Percentiles rank a stretch among this genome's conserved stretches.
Evolutionary conservation across 1,284 basidiomycete genomes (phyloP).

Genomic region (Ustilago tritici): DNA sequence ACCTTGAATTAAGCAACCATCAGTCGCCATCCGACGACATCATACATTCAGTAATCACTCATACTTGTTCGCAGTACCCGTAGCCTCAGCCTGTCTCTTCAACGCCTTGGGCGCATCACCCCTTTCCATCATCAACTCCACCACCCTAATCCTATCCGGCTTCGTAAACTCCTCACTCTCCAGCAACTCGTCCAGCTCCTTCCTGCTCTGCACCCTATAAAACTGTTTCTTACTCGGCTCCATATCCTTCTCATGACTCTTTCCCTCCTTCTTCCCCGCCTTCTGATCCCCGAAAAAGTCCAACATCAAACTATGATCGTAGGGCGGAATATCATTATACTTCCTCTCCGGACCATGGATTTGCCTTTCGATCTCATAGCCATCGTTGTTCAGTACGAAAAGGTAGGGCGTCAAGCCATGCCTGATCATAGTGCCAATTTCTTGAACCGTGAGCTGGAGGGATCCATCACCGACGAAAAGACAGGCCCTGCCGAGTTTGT

Average conservation of each 20-base stretch:
- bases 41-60: constrained; percentile 4
- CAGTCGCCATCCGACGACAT: too few relatives aligned
- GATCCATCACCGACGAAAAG: constrained; percentile 81
- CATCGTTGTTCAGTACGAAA: constrained; percentile 88
- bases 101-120: constrained; percentile 80
- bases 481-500: constrained; percentile 75
- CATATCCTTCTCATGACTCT: constrained; percentile 72
- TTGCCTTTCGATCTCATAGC: constrained; percentile 80
- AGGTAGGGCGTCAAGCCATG: constrained; percentile 80
- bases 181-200: constrained; percentile 77
- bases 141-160: constrained; percentile 78
- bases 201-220: constrained; percentile 77
- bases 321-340: constrained; percentile 64
- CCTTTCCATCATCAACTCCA: constrained; percentile 82
- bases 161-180: constrained; percentile 75
- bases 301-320: constrained; percentile 50
- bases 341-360: constrained; percentile 76
- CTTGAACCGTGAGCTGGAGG: constrained; percentile 73
- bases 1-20: background rate
- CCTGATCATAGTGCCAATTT: constrained; percentile 81
- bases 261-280: constrained; percentile 20
- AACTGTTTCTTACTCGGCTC: constrained; percentile 73
- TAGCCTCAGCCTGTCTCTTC: constrained; percentile 73
- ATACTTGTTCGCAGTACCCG: constrained; percentile 49
- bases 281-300: constrained; percentile 54